Percentiles rank a stretch among this genome's conserved stretches.
These are phyloP conservation scores for Fusarium longipes DNA, from an alignment of 2,329 filamentous ascomycete genomes.

Conservation along the genomic window DNA sequence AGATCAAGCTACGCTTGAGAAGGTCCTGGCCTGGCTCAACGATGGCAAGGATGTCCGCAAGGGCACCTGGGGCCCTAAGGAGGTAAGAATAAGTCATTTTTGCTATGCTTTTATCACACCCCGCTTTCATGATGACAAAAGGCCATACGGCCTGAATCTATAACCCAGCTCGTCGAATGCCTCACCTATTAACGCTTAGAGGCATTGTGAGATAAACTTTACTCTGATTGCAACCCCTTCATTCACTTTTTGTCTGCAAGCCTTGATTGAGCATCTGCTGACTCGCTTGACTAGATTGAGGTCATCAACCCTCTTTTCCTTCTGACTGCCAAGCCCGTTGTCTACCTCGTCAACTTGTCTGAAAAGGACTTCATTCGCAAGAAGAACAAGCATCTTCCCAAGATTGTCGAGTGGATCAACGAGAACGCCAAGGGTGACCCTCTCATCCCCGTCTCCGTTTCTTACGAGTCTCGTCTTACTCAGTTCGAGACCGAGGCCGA, in stretches of 20 bases:
- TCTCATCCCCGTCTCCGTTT: constrained; percentile 92
- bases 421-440: constrained; percentile 87
- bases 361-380: constrained; percentile 98
- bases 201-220: constrained; percentile 85
- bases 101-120: constrained; percentile 16
- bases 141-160: constrained; percentile 90
- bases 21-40: constrained; percentile 84
- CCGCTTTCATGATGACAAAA: constrained; percentile 91
- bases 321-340: constrained; percentile 94
- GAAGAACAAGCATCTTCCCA: constrained; percentile 99
- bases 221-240: constrained; percentile 67
- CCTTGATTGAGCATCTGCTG: constrained; percentile 35
- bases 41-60: constrained; percentile 94
- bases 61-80: constrained; percentile 88
- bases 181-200: constrained; percentile 80
- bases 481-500: constrained; percentile 81
- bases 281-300: constrained; percentile 75
- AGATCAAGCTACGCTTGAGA: constrained; percentile 93
- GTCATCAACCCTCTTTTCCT: constrained; percentile 97
- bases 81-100: constrained; percentile 72
- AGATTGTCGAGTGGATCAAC: constrained; percentile 96
- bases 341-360: constrained; percentile 96
- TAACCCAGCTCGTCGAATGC: constrained; percentile 99
- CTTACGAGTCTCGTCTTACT: constrained; percentile 91
- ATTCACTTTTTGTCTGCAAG: constrained; percentile 7